A percentile compares a stretch with the other conserved stretches of the same genome.
Evolutionary conservation across 2,329 filamentous ascomycete genomes (phyloP).

Genomic region (Talaromyces sp.): DNA sequence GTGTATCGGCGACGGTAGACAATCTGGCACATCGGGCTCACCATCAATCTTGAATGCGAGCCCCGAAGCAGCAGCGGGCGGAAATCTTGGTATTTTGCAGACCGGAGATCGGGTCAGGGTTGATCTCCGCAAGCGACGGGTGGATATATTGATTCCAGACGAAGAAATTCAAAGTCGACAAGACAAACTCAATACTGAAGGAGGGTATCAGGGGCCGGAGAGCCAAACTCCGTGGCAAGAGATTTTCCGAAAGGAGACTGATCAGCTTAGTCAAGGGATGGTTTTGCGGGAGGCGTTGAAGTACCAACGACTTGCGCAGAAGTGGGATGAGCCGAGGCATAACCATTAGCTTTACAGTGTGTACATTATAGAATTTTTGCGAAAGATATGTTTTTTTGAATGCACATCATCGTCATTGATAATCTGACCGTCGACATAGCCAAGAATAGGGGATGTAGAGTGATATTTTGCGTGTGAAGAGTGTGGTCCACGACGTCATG

Average conservation of each 20-base stretch:
- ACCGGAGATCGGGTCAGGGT: constrained; percentile 52
- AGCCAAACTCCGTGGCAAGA: constrained; percentile 53
- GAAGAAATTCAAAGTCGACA: constrained; percentile 44
- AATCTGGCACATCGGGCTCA: constrained; percentile 55
- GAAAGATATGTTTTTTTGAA: not conserved
- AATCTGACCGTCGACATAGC: not conserved
- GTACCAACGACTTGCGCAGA: constrained; percentile 49
- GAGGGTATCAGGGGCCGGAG: constrained; percentile 39
- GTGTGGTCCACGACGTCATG: not conserved
- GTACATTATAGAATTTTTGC: not conserved
- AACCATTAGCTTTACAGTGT: constrained; percentile 37
- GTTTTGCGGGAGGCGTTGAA: constrained; percentile 46
- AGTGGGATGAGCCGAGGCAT: constrained; percentile 40
- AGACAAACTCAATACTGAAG: constrained; percentile 35
- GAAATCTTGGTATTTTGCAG: constrained; percentile 51
- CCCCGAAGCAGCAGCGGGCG: constrained; percentile 54
- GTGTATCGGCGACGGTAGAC: constrained; percentile 55
- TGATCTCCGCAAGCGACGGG: constrained; percentile 49
- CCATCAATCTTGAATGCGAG: constrained; percentile 57
- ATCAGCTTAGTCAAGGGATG: constrained; percentile 48
- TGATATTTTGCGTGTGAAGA: not conserved
- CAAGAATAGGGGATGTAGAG: not conserved
- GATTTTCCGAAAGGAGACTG: constrained; percentile 47
- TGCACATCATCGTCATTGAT: not conserved
- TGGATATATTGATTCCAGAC: constrained; percentile 47